Evolutionary conservation across 108 stramenopile genomes (phyloP).

Genomic region (Fistulifera solaris): DNA sequence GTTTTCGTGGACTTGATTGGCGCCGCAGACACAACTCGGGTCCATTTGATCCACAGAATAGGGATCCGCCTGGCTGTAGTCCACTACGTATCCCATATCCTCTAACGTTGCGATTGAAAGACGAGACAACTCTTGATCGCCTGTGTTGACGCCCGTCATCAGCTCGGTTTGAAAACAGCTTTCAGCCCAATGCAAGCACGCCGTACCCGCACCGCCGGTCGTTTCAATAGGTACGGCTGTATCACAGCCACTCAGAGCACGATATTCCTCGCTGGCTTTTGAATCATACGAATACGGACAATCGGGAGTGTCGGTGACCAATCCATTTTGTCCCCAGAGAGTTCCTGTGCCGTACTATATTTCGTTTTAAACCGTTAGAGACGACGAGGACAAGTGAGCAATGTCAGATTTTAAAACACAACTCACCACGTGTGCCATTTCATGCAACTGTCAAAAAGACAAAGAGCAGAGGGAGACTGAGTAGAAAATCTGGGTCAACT

Average conservation of each 20-base stretch:
- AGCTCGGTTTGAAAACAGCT: constrained; percentile 18
- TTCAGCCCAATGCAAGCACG: constrained; percentile 29
- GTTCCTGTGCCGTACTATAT: background rate
- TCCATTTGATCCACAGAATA: background rate
- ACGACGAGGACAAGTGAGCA: background rate
- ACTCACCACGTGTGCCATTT: constrained; percentile 4
- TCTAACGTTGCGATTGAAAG: constrained; percentile 2
- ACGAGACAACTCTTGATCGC: background rate
- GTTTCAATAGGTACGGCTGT: constrained; percentile 17
- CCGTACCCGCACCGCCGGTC: constrained; percentile 19
- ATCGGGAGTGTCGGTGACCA: background rate
- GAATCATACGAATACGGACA: background rate
- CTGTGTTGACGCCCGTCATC: constrained; percentile 21
- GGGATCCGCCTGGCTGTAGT: constrained; percentile 3
- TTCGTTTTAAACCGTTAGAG: too few relatives aligned
- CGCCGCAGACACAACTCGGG: too few relatives aligned
- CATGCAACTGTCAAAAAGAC: constrained; percentile 1
- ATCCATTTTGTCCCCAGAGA: background rate
- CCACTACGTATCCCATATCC: constrained; percentile 8
- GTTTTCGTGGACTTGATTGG: too few relatives aligned
- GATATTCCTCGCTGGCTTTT: background rate
- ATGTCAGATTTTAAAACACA: background rate
- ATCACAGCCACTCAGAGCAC: background rate
- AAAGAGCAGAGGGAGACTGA: background rate
- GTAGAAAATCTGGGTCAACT: too few relatives aligned